Evolutionary conservation across 371 early-diverging fungal species (phyloP), one percentile per base, ranked within the genome.

Genomic region (Mucor lusitanicus): DNA sequence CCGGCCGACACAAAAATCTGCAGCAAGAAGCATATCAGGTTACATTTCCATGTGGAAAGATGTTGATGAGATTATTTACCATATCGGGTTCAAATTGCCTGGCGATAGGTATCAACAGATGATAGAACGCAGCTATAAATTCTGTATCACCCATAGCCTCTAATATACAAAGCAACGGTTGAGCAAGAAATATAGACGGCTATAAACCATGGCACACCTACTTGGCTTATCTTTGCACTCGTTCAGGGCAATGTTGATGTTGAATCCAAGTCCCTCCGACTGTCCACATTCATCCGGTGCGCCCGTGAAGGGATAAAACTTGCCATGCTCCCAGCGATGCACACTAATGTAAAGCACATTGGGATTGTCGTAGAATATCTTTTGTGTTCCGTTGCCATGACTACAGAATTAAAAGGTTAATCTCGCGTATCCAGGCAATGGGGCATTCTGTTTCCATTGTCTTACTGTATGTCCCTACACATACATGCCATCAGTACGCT

Each of bases 381-480:
- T 82, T 69, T 89, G 88, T 15, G 87, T 88, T 15, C 89, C 89
- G 67, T 89, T 89, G 27, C 89, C 88, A 63, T 87, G 85, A 56
- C 85, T 85, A 50, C 21, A 50, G 8, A 50, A 13, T 15, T 23
- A 25, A 39, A 19, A 17, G 25, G 32, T 28, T 79, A 56, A 32
- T 42, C 15, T 15, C n/a, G 1, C 4, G 15, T 17, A 42, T 0
- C n/a, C 17, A 42, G 42, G 6, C 17, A 42, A 8, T 9, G 4
- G n/a, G n/a, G n/a, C 35, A 42, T 42, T n/a, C 6, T 17, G 2
- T 42, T 17, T 42, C 6, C 42, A 23, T 3, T 25, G 35, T 25
- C 82, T 78, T 83, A 87, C 83, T 89, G 87, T 61, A 88, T 83
- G 73, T 89, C 88, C 88, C 89, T 80, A 71, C 27, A 42, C n/a